Base-by-base conservation (phyloP, 495 filamentous ascomycete genomes). In the Mytilinidion resinicola region DNA sequence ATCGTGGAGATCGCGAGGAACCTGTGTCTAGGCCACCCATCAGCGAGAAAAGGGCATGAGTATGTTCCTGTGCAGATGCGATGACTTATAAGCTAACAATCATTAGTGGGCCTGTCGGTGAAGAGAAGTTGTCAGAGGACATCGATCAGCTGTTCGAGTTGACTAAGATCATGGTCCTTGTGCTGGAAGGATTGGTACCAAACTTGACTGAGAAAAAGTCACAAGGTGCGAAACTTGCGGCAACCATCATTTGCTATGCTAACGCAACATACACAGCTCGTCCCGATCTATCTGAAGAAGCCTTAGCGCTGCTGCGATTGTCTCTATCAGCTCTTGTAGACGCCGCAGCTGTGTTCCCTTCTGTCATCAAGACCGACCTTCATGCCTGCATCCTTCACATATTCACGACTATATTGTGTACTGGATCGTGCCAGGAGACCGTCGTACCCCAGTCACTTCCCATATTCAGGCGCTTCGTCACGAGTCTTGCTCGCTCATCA, bases 121-220 rank as follows among this genome's bases (percentile, higher is more conserved):
- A 70, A 19, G 70, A 90, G 47, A 85, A 93, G 63, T 76, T 97
- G 9, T 91, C 89, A 0, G 93, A 97, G 69, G 93, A 97, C 62
- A 95, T 99, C 52, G 95, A 99, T 66, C 93, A 99, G 73, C 80
- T 99, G 0, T 99, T 99, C 66, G 93, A 99, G 70, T 75, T 97
- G 43, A 97, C 95, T 0, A 81, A 91, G 56, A 91, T 95, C 69
- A 96, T 97, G 51, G 93, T 97, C 34, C 78, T 97, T 12, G 91
- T 96, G 1, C 79, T 99, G 17, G 86, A 89, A 3, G 87, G 89
- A 1, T 73, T 96, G 51, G 73, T 99, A 30, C 95, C 93, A 20
- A 96, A 90, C 61, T 77, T 99, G 15, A 83, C 85, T 11, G 91
- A 92, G 61, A 75, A 82, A 4, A 86, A 85, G 14, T 83, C 44